Evolutionary conservation across 768 basidiomycete genomes (phyloP), one percentile per base, ranked within the genome.

Genomic region (Suillus americanus): DNA sequence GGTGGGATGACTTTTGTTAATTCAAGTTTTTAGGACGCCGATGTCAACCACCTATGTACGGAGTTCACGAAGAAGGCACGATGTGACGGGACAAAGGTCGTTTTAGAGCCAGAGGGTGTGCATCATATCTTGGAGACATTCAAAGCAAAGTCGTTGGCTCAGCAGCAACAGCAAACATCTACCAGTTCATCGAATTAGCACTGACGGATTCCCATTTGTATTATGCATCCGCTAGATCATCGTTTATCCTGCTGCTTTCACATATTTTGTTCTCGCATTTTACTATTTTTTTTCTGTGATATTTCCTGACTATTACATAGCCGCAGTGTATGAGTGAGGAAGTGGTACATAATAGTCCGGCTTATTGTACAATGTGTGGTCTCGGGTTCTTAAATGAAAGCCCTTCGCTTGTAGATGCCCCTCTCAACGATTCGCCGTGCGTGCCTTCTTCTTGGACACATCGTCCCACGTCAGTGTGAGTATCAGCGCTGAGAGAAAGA

Each of bases 61-160:
- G 90, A 94, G 75, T 92, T 95, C 72, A 84, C 91, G 54, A 84
- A 76, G 71, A 94, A 95, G 79, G 93, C 93, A 55, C 83, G 86
- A 53, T 95, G 93, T 71, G 92, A 94, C 65, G 93, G 93, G 43
- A 87, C 86, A 33, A 92, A 91, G 78, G 89, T 93, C 45, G 92
- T 94, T 23, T 76, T 94, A 56, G 90, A 85, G 65, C 81, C 82
- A 7, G 74, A 79, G 64, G 76, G 80, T 43, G 78, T 83, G 64
- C 76, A 74, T 60, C 77, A 79, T 46, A 74, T 84, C 57, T 76
- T 85, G 65, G 80, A 83, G 67, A 76, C 70, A 56, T 77, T 84
- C 48, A 72, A 77, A 62, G 66, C 71, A 62, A 75, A 76, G 62
- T 46, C 62, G 53, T 51, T 61, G 57, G 71, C 64, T 14, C 56